Base-by-base conservation (phyloP, 805 yeast genomes). In the Pichia gijzeniarum region DNA sequence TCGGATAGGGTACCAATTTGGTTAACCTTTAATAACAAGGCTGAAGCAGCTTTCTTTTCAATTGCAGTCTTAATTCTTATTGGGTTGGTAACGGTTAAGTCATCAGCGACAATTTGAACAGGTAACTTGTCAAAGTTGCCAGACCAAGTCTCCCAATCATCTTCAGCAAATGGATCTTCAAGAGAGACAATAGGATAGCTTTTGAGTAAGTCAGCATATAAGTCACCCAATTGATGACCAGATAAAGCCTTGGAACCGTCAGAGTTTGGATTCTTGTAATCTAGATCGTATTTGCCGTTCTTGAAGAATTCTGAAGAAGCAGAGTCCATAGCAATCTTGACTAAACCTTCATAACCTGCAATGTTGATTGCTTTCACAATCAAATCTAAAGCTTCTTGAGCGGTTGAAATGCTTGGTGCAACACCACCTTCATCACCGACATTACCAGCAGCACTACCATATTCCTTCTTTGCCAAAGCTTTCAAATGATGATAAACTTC, bases 401-500 rank as follows among this genome's bases (percentile, higher is more conserved):
- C 91, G 61, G 96, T 80, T 58, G 84, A 79, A 59, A 93, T 82
- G 73, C 89, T 87, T 73, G 99, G 99, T 64, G 99, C 99, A 77
- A 91, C 96, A 82, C 99, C 99, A 85, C 99, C 99, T 80, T 91
- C 99, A 74, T 91, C 99, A 82, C 99, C 99, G 69, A 91, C 99
- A 77, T 91, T 91, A 76, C 96, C 98, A 64, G 99, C 99, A 54
- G 95, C 83, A 67, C 87, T 84, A 69, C 99, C 99, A 84, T 91
- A 93, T 71, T 75, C 78, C 82, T 87, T 83, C 82, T 87, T 86
- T 71, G 98, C 84, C 64, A 85, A 75, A 56, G 90, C 72, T 80
- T 93, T 93, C 72, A 91, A 82, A 75, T 79, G 77, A 82, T 91
- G 98, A 93, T 91, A 91, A 61, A 90, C 96, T 79, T 91, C 99